Percentiles rank a stretch among this genome's conserved stretches.
These are phyloP conservation scores for Zygoascus tannicola DNA, from an alignment of 805 yeast genomes.

Conservation along the genomic window DNA sequence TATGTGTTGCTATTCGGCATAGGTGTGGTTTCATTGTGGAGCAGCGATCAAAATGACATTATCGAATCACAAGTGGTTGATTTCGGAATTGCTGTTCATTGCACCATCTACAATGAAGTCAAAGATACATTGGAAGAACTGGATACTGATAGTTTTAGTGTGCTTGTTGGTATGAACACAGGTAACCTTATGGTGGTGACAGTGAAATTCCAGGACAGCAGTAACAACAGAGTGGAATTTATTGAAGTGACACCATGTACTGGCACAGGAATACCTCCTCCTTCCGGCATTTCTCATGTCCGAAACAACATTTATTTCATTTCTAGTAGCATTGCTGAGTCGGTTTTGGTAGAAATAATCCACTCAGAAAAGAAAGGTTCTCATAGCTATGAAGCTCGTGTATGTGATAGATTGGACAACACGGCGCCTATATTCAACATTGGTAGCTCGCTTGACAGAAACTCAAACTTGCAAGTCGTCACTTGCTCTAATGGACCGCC, in stretches of 20 bases:
- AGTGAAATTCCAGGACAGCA: neutral
- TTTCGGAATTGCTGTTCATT: neutral
- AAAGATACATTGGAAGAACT: no score
- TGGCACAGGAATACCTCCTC: neutral
- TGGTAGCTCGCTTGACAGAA: neutral
- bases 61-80: neutral
- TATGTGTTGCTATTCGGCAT: neutral
- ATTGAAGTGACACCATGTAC: neutral
- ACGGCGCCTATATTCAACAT: neutral
- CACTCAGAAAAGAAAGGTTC: neutral
- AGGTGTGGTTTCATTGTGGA: neutral
- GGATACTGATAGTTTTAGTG: neutral
- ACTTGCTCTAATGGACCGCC: conserved; percentile 3
- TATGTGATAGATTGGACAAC: neutral
- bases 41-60: neutral
- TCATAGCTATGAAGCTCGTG: neutral
- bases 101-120: neutral
- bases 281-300: neutral
- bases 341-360: neutral
- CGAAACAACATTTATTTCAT: neutral
- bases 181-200: neutral
- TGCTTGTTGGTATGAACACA: neutral
- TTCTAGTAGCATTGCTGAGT: neutral
- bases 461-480: neutral
- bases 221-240: neutral